Evolutionary conservation across 352 stramenopile species (phyloP).

Genomic region (Globisporangium sylvaticum): DNA sequence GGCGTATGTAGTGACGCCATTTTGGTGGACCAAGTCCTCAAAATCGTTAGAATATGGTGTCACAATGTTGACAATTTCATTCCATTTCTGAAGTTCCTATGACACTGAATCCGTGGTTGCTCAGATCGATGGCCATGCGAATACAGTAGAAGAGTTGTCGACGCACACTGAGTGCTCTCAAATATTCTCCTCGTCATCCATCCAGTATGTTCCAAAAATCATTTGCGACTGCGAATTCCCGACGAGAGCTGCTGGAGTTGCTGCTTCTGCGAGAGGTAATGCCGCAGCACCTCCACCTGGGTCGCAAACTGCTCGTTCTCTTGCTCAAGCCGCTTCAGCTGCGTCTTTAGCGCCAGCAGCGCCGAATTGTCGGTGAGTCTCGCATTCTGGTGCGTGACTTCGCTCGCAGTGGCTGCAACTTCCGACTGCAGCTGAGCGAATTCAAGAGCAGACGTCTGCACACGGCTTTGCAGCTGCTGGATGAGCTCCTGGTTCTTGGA

Average conservation of each 20-base stretch:
- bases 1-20: too few relatives aligned
- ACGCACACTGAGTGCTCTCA: background rate
- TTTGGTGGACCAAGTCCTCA: too few relatives aligned
- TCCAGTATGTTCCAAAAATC: background rate
- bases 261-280: conserved; percentile 33
- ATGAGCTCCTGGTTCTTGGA: conserved; percentile 11
- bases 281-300: conserved; percentile 35
- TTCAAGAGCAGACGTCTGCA: conserved; percentile 17
- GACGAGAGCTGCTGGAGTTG: background rate
- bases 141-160: background rate
- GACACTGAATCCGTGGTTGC: too few relatives aligned
- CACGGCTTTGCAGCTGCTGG: conserved; percentile 15
- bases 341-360: conserved; percentile 37
- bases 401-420: conserved; percentile 6
- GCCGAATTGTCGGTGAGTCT: conserved; percentile 32
- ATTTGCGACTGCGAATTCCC: background rate
- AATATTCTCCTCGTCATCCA: background rate
- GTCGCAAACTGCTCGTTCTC: conserved; percentile 40
- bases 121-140: background rate
- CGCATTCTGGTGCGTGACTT: conserved; percentile 23
- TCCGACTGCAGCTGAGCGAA: conserved; percentile 22
- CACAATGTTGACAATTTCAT: too few relatives aligned
- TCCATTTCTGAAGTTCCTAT: too few relatives aligned
- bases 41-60: too few relatives aligned
- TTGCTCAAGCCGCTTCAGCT: conserved; percentile 32